Conservation (phyloP, 495 filamentous ascomycete genomes). For the Tuber borchii region DNA sequence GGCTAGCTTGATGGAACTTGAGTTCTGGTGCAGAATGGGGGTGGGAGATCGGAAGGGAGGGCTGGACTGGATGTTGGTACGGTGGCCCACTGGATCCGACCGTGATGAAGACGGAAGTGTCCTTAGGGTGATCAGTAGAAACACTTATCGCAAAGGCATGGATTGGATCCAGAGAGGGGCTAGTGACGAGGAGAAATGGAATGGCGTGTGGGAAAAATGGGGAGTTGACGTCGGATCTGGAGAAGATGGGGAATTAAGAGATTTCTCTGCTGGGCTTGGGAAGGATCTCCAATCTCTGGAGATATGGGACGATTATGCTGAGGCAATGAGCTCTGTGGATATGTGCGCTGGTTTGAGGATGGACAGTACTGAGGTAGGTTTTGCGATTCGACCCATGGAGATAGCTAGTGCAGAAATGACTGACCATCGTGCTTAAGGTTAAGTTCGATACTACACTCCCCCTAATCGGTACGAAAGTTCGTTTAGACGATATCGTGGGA, state of each 20-base stretch:
- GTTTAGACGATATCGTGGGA: conserved; percentile 41
- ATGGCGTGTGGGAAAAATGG: conserved; percentile 55
- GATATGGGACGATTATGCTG: conserved; percentile 41
- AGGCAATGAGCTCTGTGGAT: conserved; percentile 51
- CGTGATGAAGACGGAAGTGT: conserved; percentile 58
- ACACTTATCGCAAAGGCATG: conserved; percentile 71
- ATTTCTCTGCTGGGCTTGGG: not conserved
- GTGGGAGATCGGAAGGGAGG: conserved; percentile 84
- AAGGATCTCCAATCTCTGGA: conserved; percentile 10
- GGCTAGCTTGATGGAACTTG: conserved; percentile 73
- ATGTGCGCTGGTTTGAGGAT: conserved; percentile 46
- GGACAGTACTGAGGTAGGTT: conserved; percentile 43
- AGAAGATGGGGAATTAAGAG: conserved; percentile 29
- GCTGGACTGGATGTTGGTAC: conserved; percentile 78
- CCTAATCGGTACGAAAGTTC: conserved; percentile 32
- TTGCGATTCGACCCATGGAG: conserved; percentile 12
- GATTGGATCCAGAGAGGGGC: conserved; percentile 56
- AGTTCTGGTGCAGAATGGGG: conserved; percentile 95
- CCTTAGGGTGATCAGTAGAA: conserved; percentile 74
- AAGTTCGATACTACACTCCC: conserved; percentile 33
- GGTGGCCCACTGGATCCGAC: conserved; percentile 64
- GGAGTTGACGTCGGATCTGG: conserved; percentile 48
- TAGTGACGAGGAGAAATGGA: conserved; percentile 49
- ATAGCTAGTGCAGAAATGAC: conserved; percentile 30
- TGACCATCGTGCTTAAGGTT: conserved; percentile 9